These are phyloP conservation scores for Sisymbrium altissimum DNA, from an alignment of 345 rosid genomes.

Conservation along the genomic window DNA sequence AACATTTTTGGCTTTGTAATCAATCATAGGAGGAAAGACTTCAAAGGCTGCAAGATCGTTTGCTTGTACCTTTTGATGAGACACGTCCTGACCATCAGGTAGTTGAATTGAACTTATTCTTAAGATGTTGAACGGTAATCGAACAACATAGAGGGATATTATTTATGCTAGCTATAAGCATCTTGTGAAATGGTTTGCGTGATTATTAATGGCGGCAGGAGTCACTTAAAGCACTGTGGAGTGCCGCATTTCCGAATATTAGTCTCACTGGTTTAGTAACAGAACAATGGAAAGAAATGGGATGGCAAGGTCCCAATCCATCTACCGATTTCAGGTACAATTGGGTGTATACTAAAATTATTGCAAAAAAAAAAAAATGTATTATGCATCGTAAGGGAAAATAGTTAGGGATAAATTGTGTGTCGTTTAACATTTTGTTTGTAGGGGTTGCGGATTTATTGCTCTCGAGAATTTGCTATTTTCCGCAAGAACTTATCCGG, in stretches of 20 bases:
- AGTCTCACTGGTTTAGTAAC: constrained; percentile 64
- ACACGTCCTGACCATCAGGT: constrained; percentile 87
- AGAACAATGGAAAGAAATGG: constrained; percentile 99
- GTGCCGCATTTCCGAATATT: constrained; percentile 65
- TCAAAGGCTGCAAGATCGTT: constrained; percentile 71
- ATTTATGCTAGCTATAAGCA: not conserved
- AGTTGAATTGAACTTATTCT: constrained; percentile 20
- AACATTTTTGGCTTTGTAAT: not conserved
- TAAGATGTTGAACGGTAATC: not conserved
- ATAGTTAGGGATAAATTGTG: not conserved
- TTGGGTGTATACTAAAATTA: not conserved
- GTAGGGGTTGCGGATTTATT: constrained; percentile 89
- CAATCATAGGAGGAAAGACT: constrained; percentile 65
- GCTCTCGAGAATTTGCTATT: constrained; percentile 87
- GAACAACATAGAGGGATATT: not conserved
- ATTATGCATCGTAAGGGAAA: not conserved
- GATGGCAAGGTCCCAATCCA: constrained; percentile 99
- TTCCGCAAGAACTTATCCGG: constrained; percentile 84
- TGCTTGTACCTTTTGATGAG: constrained; percentile 75
- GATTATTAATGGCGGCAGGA: constrained; percentile 46
- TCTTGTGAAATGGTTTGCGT: not conserved
- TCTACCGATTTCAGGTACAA: constrained; percentile 91
- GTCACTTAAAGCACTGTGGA: constrained; percentile 83
- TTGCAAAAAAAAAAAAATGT: not conserved
- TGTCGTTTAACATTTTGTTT: constrained; percentile 2